phyloP scores from a whole-genome alignment of 805 yeast genomes.

The Ogataea degrootiae region DNA sequence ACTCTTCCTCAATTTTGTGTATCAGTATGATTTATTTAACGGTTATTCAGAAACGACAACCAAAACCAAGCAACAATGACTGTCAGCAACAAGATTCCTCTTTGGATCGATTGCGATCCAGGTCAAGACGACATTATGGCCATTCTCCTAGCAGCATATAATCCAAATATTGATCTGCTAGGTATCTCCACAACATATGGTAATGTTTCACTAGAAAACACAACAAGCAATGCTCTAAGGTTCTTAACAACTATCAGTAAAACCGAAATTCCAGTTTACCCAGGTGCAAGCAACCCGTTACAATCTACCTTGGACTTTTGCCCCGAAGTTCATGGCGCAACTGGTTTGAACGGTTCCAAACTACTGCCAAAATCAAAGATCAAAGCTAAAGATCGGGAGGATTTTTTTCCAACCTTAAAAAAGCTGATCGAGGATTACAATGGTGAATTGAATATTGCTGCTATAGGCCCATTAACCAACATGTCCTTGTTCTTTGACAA shows the following conservation, averaged over 20 bases:
- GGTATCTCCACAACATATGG: conserved; percentile 81
- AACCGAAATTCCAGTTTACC: conserved; percentile 56
- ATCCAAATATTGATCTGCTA: conserved; percentile 51
- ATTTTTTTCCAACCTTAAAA: conserved; percentile 23
- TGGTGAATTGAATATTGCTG: conserved; percentile 54
- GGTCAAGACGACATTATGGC: conserved; percentile 89
- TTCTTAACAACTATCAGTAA: conserved; percentile 55
- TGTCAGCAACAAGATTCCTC: conserved; percentile 40
- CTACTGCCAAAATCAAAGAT: conserved; percentile 48
- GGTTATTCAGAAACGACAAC: no score
- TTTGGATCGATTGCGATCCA: conserved; percentile 92
- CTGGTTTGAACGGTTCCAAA: conserved; percentile 75
- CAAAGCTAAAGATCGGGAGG: conserved; percentile 10
- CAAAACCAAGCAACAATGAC: not conserved
- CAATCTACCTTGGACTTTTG: conserved; percentile 47
- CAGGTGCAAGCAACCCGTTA: conserved; percentile 61
- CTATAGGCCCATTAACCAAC: conserved; percentile 78
- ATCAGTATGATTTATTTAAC: no score
- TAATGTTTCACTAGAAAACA: conserved; percentile 55
- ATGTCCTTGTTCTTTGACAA: conserved; percentile 49
- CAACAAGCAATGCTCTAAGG: conserved; percentile 67
- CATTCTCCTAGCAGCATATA: conserved; percentile 54
- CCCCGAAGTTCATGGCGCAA: conserved; percentile 62
- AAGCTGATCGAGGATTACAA: conserved; percentile 27
- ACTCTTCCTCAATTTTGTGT: no score